Evolutionary conservation across 2,329 filamentous ascomycete genomes (phyloP).

Genomic region (Xylaria sp.): DNA sequence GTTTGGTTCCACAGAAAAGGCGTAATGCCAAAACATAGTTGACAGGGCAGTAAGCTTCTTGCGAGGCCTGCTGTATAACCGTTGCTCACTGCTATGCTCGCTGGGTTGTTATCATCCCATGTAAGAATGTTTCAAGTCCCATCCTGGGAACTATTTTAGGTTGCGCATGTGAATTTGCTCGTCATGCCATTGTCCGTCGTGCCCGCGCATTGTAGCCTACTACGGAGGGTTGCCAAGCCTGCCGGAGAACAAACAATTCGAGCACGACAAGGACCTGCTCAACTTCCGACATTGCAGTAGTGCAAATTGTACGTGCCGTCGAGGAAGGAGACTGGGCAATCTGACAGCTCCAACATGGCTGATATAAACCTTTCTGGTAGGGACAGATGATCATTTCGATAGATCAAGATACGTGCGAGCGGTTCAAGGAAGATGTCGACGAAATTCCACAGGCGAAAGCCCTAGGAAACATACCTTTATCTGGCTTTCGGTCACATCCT

Average conservation of each 20-base stretch:
- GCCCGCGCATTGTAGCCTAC: constrained; percentile 33
- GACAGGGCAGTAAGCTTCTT: not conserved
- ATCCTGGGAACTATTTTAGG: constrained; percentile 17
- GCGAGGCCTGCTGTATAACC: constrained; percentile 29
- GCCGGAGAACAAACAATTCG: constrained; percentile 44
- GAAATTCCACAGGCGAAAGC: constrained; percentile 70
- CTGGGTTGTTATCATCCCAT: constrained; percentile 38
- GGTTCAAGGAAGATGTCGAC: constrained; percentile 60
- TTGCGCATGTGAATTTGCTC: constrained; percentile 25
- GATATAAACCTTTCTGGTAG: constrained; percentile 23
- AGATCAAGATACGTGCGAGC: constrained; percentile 36
- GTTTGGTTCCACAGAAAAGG: constrained; percentile 3
- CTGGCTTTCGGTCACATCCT: constrained; percentile 94
- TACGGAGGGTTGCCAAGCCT: constrained; percentile 56
- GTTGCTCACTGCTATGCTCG: constrained; percentile 58
- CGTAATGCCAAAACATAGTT: constrained; percentile 6
- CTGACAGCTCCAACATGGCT: constrained; percentile 27
- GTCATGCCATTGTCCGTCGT: constrained; percentile 32
- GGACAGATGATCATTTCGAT: constrained; percentile 33
- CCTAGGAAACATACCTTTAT: constrained; percentile 99
- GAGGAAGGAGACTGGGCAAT: constrained; percentile 45
- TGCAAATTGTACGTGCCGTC: constrained; percentile 24
- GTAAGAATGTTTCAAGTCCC: constrained; percentile 12
- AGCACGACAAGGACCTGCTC: constrained; percentile 59
- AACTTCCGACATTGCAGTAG: constrained; percentile 52